phyloP scores from a whole-genome alignment of 495 filamentous ascomycete genomes.

The Xanthoparmelia taractica region DNA sequence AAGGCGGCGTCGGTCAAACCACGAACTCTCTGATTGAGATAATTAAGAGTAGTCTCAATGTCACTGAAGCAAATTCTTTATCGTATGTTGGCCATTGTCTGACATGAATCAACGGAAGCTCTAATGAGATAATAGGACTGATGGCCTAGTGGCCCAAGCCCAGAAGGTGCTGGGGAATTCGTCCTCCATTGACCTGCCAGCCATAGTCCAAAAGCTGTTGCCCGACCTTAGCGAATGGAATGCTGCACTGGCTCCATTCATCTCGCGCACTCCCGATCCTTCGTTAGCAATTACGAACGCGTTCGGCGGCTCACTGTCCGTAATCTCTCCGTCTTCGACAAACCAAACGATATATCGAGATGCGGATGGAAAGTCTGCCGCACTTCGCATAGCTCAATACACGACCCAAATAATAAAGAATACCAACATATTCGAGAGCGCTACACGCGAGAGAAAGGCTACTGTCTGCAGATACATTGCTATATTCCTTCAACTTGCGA shows the following conservation, averaged over 20 bases:
- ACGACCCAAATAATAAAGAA: constrained; percentile 23
- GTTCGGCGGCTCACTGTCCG: constrained; percentile 60
- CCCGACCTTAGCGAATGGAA: constrained; percentile 45
- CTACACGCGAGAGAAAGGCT: constrained; percentile 14
- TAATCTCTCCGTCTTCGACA: constrained; percentile 41
- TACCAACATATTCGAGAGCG: constrained; percentile 20
- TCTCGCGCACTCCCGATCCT: constrained; percentile 48
- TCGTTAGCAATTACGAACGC: constrained; percentile 65
- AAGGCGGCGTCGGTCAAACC: constrained; percentile 27
- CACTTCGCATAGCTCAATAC: constrained; percentile 67
- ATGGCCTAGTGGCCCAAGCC: constrained; percentile 48
- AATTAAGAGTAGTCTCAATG: constrained; percentile 43
- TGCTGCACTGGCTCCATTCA: constrained; percentile 49
- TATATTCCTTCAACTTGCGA: constrained; percentile 50
- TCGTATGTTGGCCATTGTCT: constrained; percentile 25
- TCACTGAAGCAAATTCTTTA: constrained; percentile 47
- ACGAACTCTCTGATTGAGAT: constrained; percentile 41
- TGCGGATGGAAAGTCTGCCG: constrained; percentile 56
- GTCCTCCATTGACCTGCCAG: constrained; percentile 27
- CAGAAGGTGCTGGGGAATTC: constrained; percentile 42
- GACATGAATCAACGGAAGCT: constrained; percentile 13
- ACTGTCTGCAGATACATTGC: constrained; percentile 39
- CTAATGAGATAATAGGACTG: constrained; percentile 34
- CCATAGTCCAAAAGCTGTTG: constrained; percentile 38
- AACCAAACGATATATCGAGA: constrained; percentile 46